Conservation (phyloP, 129 eudicot genomes). For the Chrysanthemum makinoi region DNA sequence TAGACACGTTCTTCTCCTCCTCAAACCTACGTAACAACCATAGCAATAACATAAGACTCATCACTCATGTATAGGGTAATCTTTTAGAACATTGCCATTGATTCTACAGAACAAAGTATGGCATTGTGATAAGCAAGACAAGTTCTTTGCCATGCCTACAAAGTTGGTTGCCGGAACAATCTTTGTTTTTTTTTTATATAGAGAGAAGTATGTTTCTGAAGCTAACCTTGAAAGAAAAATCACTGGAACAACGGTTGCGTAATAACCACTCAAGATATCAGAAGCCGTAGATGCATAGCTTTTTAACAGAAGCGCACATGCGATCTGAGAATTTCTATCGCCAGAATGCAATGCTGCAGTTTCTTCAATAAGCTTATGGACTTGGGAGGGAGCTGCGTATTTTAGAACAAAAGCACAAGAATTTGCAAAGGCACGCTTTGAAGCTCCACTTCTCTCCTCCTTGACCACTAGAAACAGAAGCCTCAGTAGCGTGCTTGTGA, state of each 20-base stretch:
- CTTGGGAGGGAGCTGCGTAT: slow-evolving; percentile 73
- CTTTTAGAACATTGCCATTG: background rate
- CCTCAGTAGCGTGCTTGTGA: slow-evolving; percentile 60
- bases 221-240: slow-evolving; percentile 79
- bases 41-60: slow-evolving; percentile 12
- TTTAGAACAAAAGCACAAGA: slow-evolving; percentile 85
- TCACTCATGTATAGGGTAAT: background rate
- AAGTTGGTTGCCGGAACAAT: too few species aligned
- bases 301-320: slow-evolving; percentile 83
- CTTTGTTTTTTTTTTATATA: too few species aligned
- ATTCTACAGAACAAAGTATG: background rate
- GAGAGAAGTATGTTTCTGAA: slow-evolving; percentile 9
- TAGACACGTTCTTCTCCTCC: slow-evolving; percentile 81
- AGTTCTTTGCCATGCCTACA: too few species aligned
- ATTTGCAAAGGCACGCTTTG: slow-evolving; percentile 94
- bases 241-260: slow-evolving; percentile 72
- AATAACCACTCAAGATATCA: slow-evolving; percentile 74
- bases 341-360: slow-evolving; percentile 78
- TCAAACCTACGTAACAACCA: slow-evolving; percentile 62
- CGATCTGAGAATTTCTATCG: slow-evolving; percentile 76
- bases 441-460: slow-evolving; percentile 83
- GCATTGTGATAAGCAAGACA: background rate
- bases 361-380: slow-evolving; percentile 78
- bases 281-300: slow-evolving; percentile 78
- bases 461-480: slow-evolving; percentile 82